phyloP scores from a whole-genome alignment of 768 basidiomycete species.

The Xanthoconium purpureum region DNA sequence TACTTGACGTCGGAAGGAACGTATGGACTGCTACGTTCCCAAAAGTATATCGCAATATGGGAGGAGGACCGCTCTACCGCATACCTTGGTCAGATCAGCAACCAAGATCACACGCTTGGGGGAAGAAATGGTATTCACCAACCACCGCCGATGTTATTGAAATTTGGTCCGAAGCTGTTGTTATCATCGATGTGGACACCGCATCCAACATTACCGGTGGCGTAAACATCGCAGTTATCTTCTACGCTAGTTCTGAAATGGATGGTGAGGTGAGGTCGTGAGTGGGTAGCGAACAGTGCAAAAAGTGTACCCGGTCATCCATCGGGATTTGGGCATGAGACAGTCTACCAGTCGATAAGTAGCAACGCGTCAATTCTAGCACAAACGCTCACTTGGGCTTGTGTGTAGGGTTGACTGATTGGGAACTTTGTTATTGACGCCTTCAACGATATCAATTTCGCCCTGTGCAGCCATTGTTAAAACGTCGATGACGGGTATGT shows the following conservation, averaged over 20 bases:
- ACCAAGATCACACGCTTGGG: background rate
- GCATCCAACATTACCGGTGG: conserved; percentile 32
- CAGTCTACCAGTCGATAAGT: conserved; percentile 20
- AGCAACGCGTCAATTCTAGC: background rate
- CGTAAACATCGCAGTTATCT: conserved; percentile 27
- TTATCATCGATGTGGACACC: conserved; percentile 22
- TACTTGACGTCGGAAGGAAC: conserved; percentile 35
- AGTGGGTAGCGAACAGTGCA: background rate
- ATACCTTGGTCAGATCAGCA: conserved; percentile 27
- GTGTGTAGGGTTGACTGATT: conserved; percentile 34
- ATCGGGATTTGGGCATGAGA: conserved; percentile 27
- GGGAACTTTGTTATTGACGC: conserved; percentile 29
- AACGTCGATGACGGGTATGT: no score
- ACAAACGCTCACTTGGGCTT: conserved; percentile 9
- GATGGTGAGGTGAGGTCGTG: background rate
- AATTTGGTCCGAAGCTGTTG: conserved; percentile 35
- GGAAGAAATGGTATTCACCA: conserved; percentile 20
- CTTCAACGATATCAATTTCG: conserved; percentile 34
- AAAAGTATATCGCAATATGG: conserved; percentile 40
- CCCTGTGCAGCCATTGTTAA: conserved; percentile 14
- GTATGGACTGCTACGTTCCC: conserved; percentile 34
- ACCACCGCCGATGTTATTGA: conserved; percentile 38
- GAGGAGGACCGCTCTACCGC: conserved; percentile 31
- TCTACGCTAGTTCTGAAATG: conserved; percentile 13
- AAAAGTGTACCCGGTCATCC: conserved; percentile 32